Evolutionary conservation across 345 rosid genomes (phyloP), one percentile per base, ranked within the genome.

Genomic region (Corchorus olitorius): DNA sequence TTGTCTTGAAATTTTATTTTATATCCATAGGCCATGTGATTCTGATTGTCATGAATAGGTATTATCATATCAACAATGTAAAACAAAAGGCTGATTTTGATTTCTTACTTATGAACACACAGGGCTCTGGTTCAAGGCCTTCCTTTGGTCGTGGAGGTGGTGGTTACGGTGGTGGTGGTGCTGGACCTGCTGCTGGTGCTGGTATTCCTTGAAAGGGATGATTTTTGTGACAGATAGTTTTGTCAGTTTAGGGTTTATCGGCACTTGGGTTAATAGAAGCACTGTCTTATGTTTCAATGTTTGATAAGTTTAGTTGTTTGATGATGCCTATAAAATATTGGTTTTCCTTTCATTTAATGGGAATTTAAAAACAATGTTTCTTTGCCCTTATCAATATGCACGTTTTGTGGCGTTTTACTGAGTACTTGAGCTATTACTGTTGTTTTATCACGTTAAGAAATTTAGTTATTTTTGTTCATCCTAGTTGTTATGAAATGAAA

Each of bases 91-190:
- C 54, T 72, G 20, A 72, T 58, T 13, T 63, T 63, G 14, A 13
- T 63, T 63, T 63, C 12, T n/a, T 34, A 12, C 59, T 8, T 74
- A 9, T 53, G 49, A 10, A 37, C 1, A 10, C 34, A 34, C 70
- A 91, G 97, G 92, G 84, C 27, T 82, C 96, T 61, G 89, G 91
- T 81, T 88, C 85, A 54, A 89, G 94, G 72, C 86, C 90, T 22
- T 91, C 86, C 9, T 91, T 89, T 41, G 97, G 97, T 20, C 95
- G 95, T 8, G 94, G 94, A 19, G 87, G 88, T 22, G 94, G 93
- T 49, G 80, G 97, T 50, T 89, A 71, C 45, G 88, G 90, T 74
- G 90, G 85, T 50, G 88, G 90, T 74, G 90, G 85, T 34, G 91
- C 81, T 70, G 69, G 83, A 22, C 79, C 90, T 0, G 82, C 88